Evolutionary conservation across 306 rosid genomes (phyloP), one percentile per base, ranked within the genome.

Genomic region (Castanea sativa): DNA sequence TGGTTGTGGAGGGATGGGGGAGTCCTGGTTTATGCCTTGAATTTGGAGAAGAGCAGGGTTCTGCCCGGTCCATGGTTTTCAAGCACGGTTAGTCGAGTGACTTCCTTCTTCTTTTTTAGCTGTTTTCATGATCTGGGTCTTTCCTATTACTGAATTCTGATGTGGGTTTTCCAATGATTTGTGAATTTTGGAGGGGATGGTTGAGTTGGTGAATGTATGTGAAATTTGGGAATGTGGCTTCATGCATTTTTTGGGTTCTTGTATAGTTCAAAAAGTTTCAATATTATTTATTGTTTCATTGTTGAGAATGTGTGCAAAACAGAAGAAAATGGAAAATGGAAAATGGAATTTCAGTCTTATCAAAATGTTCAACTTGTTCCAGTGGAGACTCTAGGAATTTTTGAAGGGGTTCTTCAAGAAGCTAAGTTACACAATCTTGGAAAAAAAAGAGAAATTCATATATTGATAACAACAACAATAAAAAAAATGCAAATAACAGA

Each of bases 1-100:
- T 80, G 81, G 79, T 92, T 7, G 98, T 27, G 97, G 98, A 9
- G 97, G 98, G 79, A 90, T 94, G 86, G 84, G 95, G 21, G 99
- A n/a, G 99, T 53, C n/a, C 81, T 92, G 30, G 69, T 87, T 20
- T 91, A 95, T 79, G 94, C 97, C 27, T 20, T 84, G 64, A 76
- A 71, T 78, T 81, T 92, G 83, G 93, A 91, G 41, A 83, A 84
- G 55, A 92, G 95, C n/a, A 53, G 98, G 97, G 12, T 85, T 92
- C 1, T 0, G 7, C 7, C 9, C 89, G 90, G 58, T 91, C 98
- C 76, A 91, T 95, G 13, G 85, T 94, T 7, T 94, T 92, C 79
- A 97, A 94, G n/a, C 82, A 88, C 98, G 86, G 98, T 92, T 73
- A 79, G 90, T 85, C 45, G n/a, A 23, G 73, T 76, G 32, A 5